These are phyloP conservation scores for Trichomonas gallinae DNA, from an alignment of 208 protist genomes.

Conservation along the genomic window DNA sequence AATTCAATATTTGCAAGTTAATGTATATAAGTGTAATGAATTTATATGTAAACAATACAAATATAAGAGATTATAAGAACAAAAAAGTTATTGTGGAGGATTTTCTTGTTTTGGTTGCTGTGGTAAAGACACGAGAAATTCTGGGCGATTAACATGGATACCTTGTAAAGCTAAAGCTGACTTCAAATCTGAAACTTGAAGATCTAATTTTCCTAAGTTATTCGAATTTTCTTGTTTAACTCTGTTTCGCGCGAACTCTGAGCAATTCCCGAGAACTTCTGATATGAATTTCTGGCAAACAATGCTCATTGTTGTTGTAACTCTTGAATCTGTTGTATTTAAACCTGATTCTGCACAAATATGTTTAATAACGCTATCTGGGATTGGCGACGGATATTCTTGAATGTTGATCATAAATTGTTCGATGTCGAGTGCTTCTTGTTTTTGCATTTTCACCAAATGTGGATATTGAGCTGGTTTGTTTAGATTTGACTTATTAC, in stretches of 20 bases:
- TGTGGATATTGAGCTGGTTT: too few relatives aligned
- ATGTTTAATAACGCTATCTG: not conserved
- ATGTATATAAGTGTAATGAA: too few relatives aligned
- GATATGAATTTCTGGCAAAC: not conserved
- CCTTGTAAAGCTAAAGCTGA: not conserved
- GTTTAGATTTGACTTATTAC: too few relatives aligned
- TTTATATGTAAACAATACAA: too few relatives aligned
- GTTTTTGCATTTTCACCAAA: not conserved
- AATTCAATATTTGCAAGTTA: too few relatives aligned
- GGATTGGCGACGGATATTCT: constrained; percentile 12
- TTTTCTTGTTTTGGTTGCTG: not conserved
- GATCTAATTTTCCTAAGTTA: not conserved
- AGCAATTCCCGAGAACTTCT: not conserved
- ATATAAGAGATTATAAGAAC: too few relatives aligned
- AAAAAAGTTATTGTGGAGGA: too few relatives aligned
- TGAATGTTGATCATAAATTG: not conserved
- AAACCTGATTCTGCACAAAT: not conserved
- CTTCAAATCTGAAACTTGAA: constrained; percentile 12
- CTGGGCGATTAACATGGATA: not conserved
- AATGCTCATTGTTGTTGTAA: not conserved
- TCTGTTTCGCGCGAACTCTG: not conserved
- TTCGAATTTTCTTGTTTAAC: not conserved
- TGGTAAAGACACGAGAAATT: not conserved
- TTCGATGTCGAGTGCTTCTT: not conserved
- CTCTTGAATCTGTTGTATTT: not conserved